Evolutionary conservation across 2,329 filamentous ascomycete genomes (phyloP), one percentile per base, ranked within the genome.

Genomic region (Nigrospora sphaerica): DNA sequence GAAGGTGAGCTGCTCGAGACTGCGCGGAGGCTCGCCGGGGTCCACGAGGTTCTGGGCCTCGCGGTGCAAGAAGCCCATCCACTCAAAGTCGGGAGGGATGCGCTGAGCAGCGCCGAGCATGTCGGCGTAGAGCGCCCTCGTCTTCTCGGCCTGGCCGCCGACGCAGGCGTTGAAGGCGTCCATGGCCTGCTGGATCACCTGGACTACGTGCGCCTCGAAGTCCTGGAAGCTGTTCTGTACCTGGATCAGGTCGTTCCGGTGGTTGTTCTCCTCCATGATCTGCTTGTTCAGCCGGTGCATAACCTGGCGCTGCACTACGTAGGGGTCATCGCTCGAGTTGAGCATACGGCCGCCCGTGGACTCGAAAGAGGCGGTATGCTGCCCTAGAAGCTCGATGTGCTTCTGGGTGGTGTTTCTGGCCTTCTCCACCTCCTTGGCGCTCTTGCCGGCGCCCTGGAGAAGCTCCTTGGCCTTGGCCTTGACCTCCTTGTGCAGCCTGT

Each of bases 381-480:
- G 86, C 35, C 88, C 91, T 1, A 98, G 82, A 19, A 95, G 78
- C 70, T 98, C 92, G 52, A 98, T 95, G 56, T 96, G 89, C 73
- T 95, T 96, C 72, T 98, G 92, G 0, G 92, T 96, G 7, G 71
- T 73, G 57, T 83, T 81, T 50, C 92, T 86, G 10, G 88, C 83
- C 72, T 95, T 96, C 51, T 95, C 89, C 18, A 98, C 90, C 43
- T 88, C 82, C 72, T 97, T 98, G 54, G 87, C 82, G 14, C 84
- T 80, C 73, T 95, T 95, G 50, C 83, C 79, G 18, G 87, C 88
- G 10, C 92, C 91, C 51, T 82, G 77, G 38, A 80, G 77, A 42
- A 98, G 78, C 68, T 96, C 91, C 74, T 97, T 97, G 52, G 81
- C 77, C 74, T 97, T 97, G 71, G 86, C 83, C 78, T 97, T 98